Evolutionary conservation across 2,329 filamentous ascomycete genomes (phyloP), one percentile per base, ranked within the genome.

Genomic region (Cytospora piceae): DNA sequence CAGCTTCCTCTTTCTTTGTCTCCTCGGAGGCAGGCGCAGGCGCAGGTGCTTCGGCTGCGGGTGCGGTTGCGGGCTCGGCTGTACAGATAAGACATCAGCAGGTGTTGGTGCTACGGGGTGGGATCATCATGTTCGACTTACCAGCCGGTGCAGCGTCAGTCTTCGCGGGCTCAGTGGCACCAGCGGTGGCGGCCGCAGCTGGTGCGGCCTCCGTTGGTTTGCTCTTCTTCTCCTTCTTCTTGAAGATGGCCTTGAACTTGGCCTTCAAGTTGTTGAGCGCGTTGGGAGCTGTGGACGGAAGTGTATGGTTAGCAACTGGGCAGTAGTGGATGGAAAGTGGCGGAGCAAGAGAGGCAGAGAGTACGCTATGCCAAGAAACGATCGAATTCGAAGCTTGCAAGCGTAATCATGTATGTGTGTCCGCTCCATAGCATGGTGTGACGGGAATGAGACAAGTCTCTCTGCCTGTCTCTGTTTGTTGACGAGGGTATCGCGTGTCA

Each of bases 241-340:
- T 83, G 78, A 85, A 83, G 75, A 78, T 76, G 69, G 77, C 76
- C 80, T 82, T 83, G 73, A 87, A 73, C 81, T 85, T 86, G 73
- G 76, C 78, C 81, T 83, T 85, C 70, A 86, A 70, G 77, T 85
- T 85, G 73, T 82, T 81, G 67, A 86, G 76, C 39, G 83, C 81
- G 69, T 80, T 77, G 58, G 79, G 75, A 63, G 83, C 83, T 86
- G 69, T 37, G 55, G 57, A 24, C 53, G 46, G 34, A 59, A 24
- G 56, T 37, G 34, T 22, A 24, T 62, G 49, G 63, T 73, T 67
- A 74, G 71, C 58, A 61, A 63, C 58, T 12, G 3, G 8, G 11
- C 17, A 20, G 3, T 15, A 32, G 17, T 4, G 20, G 9, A 22
- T 34, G 29, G 22, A 17, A 15, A 17, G n/a, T 20, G 27, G 9